Evolutionary conservation across 2,329 filamentous ascomycete genomes (phyloP).

Genomic region (Mollisia scopiformis): DNA sequence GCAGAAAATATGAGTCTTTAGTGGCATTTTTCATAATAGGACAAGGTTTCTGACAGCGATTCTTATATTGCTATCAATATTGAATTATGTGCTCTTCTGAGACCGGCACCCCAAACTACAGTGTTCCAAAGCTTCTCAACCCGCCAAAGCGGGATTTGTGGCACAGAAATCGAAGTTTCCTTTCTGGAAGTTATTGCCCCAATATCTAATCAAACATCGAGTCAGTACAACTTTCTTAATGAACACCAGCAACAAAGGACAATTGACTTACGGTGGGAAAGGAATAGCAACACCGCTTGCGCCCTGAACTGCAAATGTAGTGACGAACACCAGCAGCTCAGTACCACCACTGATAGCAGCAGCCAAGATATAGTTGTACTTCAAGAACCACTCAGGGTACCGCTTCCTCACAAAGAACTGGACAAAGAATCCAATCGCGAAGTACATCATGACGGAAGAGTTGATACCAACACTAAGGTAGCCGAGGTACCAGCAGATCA

Average conservation of each 20-base stretch:
- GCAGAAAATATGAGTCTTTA: no score
- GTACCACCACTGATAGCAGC: conserved; percentile 43
- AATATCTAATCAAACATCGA: conserved; percentile 19
- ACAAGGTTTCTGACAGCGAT: not conserved
- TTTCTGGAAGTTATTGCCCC: conserved; percentile 36
- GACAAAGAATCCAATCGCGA: conserved; percentile 38
- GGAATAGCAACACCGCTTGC: conserved; percentile 40
- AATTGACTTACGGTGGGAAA: conserved; percentile 35
- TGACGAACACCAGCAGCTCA: conserved; percentile 43
- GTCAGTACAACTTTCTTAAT: not conserved
- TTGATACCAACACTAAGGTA: conserved; percentile 47
- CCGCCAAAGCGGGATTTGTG: conserved; percentile 13
- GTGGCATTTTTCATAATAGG: not conserved
- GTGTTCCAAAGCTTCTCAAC: no score
- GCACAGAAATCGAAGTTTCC: conserved; percentile 25
- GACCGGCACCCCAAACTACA: no score
- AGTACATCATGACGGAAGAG: conserved; percentile 38
- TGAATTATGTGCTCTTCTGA: not conserved
- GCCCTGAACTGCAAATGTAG: conserved; percentile 46
- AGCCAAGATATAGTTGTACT: conserved; percentile 44
- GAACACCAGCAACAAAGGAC: not conserved
- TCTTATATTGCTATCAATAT: not conserved
- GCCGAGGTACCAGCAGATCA: conserved; percentile 45
- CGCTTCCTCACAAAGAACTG: conserved; percentile 42
- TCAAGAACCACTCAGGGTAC: conserved; percentile 39